phyloP scores from a whole-genome alignment of 306 rosid genomes.

The Pterocarpus santalinus region DNA sequence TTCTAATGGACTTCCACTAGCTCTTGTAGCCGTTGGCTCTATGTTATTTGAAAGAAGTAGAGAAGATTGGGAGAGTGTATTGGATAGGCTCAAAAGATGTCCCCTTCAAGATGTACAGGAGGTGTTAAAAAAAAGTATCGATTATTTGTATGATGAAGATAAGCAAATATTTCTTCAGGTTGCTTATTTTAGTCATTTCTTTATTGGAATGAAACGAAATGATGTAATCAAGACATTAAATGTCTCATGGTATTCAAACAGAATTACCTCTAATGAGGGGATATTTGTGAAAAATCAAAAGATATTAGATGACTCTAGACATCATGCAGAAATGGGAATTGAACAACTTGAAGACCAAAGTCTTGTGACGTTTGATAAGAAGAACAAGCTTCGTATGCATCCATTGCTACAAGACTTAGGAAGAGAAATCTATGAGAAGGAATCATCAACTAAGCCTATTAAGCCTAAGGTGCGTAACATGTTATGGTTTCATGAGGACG shows the following conservation, averaged over 20 bases:
- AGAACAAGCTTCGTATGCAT: constrained; percentile 34
- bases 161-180: constrained; percentile 24
- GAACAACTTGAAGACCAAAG: not conserved
- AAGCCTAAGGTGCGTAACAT: constrained; percentile 7
- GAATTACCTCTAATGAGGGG: no score
- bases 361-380: not conserved
- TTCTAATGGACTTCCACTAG: constrained; percentile 29
- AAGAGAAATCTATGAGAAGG: constrained; percentile 14
- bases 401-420: constrained; percentile 30
- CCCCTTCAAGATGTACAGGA: not conserved
- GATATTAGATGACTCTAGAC: not conserved
- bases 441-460: not conserved
- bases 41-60: not conserved
- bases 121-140: constrained; percentile 1
- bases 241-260: no score
- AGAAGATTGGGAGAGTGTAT: not conserved
- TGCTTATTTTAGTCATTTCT: not conserved
- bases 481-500: constrained; percentile 18
- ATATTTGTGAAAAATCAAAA: no score
- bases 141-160: not conserved
- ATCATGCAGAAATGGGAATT: not conserved
- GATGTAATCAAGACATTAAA: not conserved
- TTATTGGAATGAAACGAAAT: constrained; percentile 6
- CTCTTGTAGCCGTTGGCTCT: constrained; percentile 33
- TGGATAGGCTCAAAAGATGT: not conserved